Conservation (phyloP, 2,329 filamentous ascomycete species). For the Gnomoniopsis sp. region DNA sequence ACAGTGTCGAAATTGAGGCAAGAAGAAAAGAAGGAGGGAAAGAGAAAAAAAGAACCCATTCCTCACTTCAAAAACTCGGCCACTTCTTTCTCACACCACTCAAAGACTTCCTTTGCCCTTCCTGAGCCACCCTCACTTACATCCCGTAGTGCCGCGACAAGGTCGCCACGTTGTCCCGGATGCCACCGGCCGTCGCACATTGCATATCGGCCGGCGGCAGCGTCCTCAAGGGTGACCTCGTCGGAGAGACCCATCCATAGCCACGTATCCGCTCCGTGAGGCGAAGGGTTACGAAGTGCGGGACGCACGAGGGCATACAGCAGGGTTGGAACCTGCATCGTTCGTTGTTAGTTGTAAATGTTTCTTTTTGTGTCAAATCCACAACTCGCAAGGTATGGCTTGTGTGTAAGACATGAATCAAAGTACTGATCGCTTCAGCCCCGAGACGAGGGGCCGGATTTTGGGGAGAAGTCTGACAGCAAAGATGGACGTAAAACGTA, state of each 20-base stretch:
- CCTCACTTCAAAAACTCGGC: too few relatives aligned
- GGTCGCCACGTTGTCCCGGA: conserved; percentile 21
- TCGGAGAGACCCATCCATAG: conserved; percentile 24
- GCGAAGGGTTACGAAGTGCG: conserved; percentile 9
- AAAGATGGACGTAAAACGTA: background rate
- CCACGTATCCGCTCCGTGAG: conserved; percentile 22
- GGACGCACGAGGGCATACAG: background rate
- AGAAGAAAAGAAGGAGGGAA: too few relatives aligned
- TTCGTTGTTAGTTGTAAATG: conserved; percentile 1
- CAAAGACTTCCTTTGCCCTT: conserved; percentile 19
- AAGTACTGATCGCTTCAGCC: too few relatives aligned
- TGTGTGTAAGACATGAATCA: too few relatives aligned
- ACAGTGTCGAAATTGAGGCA: too few relatives aligned
- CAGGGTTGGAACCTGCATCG: background rate
- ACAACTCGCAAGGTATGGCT: too few relatives aligned
- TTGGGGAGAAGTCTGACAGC: background rate
- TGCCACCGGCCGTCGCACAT: conserved; percentile 25
- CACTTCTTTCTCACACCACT: conserved; percentile 19
- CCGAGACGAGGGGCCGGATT: too few relatives aligned
- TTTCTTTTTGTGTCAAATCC: background rate
- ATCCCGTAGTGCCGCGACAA: conserved; percentile 17
- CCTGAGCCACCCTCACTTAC: conserved; percentile 20
- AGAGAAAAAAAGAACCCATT: too few relatives aligned
- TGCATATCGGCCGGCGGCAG: conserved; percentile 20
- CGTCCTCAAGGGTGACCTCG: conserved; percentile 19